phyloP scores from a whole-genome alignment of 805 yeast genomes.

The Ascoidea rubescens region DNA sequence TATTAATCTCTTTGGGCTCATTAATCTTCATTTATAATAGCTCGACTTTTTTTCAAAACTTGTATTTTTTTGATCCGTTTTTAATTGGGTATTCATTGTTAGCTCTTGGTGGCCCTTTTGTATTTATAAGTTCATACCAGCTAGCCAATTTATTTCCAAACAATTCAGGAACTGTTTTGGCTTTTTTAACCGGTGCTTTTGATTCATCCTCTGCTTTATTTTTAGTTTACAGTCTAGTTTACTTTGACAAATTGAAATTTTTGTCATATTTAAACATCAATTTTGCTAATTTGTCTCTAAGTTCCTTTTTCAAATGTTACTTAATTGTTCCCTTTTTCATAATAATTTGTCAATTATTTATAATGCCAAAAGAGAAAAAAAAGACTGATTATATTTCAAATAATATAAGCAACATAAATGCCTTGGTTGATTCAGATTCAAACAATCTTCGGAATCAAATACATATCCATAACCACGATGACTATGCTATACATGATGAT shows the following conservation, averaged over 20 bases:
- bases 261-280: constrained; percentile 8
- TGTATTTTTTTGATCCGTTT: constrained; percentile 44
- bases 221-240: constrained; percentile 53
- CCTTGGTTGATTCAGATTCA: background rate
- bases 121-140: constrained; percentile 81
- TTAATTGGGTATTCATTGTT: constrained; percentile 58
- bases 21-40: constrained; percentile 10
- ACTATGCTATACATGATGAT: background rate
- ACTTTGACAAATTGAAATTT: constrained; percentile 5
- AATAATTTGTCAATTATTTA: constrained; percentile 50
- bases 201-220: constrained; percentile 89
- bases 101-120: constrained; percentile 91
- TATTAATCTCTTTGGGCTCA: constrained; percentile 44
- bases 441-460: background rate
- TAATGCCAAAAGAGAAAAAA: constrained; percentile 55
- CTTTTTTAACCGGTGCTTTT: constrained; percentile 84
- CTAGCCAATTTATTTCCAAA: constrained; percentile 78
- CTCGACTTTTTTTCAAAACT: constrained; percentile 20
- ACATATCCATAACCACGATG: background rate
- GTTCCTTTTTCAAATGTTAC: constrained; percentile 52
- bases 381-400: background rate
- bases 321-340: constrained; percentile 70
- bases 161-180: constrained; percentile 68
- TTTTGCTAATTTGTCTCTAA: constrained; percentile 23
- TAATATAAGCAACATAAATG: background rate